Percentiles rank a stretch among this genome's conserved stretches.
Conservation (phyloP, 768 basidiomycete genomes). For the Leccinum pellstonianum region DNA sequence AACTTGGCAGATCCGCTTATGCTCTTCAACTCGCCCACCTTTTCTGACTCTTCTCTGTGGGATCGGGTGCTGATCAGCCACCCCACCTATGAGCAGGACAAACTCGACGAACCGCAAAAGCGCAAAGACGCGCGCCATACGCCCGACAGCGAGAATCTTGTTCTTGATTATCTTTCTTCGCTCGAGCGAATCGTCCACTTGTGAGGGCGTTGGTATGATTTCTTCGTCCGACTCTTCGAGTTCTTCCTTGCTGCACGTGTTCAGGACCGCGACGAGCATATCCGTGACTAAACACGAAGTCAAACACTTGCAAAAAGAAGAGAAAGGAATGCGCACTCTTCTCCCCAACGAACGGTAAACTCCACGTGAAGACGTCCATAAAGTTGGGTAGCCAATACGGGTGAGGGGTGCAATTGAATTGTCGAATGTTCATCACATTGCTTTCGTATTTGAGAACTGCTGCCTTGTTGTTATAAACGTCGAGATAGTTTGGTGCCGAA, state of each 20-base stretch:
- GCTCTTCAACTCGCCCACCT: constrained; percentile 94
- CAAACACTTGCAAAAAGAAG: not conserved
- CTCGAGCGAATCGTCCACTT: constrained; percentile 55
- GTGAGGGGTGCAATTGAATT: constrained; percentile 96
- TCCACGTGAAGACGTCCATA: constrained; percentile 99
- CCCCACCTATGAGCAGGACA: not conserved
- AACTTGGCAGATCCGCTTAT: constrained; percentile 75
- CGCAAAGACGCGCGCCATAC: constrained; percentile 95
- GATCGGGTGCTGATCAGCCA: not conserved
- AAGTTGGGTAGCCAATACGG: constrained; percentile 99
- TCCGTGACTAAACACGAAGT: constrained; percentile 74
- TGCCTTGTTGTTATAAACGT: constrained; percentile 99
- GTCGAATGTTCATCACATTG: constrained; percentile 97
- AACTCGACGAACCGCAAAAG: constrained; percentile 77
- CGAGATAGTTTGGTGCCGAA: constrained; percentile 96
- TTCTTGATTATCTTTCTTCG: constrained; percentile 93
- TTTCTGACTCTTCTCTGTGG: constrained; percentile 92
- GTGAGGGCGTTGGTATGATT: constrained; percentile 35
- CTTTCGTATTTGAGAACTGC: constrained; percentile 99
- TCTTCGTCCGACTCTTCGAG: constrained; percentile 74
- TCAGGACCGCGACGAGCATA: constrained; percentile 95
- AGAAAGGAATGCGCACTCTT: constrained; percentile 62
- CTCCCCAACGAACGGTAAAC: constrained; percentile 95
- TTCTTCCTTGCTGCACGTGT: constrained; percentile 95
- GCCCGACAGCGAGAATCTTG: constrained; percentile 96